Evolutionary conservation across 768 basidiomycete species (phyloP), one percentile per base, ranked within the genome.

Genomic region (Russula brevipes): DNA sequence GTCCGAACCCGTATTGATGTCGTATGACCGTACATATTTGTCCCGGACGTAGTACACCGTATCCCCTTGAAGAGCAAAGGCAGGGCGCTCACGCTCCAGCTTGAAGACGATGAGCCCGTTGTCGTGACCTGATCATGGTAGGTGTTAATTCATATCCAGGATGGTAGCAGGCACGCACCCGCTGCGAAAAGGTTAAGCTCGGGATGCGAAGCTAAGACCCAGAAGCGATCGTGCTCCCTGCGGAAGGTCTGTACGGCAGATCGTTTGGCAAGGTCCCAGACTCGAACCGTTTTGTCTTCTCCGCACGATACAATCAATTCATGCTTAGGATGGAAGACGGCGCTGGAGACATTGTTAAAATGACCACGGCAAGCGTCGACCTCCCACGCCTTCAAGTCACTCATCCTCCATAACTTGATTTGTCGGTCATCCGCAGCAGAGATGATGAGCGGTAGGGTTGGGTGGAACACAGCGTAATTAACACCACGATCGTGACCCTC

Each of bases 391-490:
- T 94, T 97, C 38, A 92, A 95, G 73, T 99, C 97, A 73, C 89
- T 93, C 97, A 99, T 98, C 66, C 97, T 80, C 97, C 97, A 99
- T 16, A 98, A 88, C 77, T 97, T 98, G 79, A 99, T 93, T 53
- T 94, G 92, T 45, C 97, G 84, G 73, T 99, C 97, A 72, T 99
- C 97, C 45, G 89, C 94, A 63, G 94, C 91, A 31, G 97, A 99
- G 63, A 99, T 88, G 73, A 98, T 98, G 70, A 98, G 83, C 0
- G 97, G 96, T 4, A 98, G 85, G 0, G 94, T 93, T 1, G 95
- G 97, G 72, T 99, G 97, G 84, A 98, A 98, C 60, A 88, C 85
- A 35, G 95, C 97, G 75, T 86, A 98, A 78, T 99, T 98, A 78
- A 98, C 95, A 53, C 94, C 94, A 56, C 94, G 88, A 74, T 96